These are phyloP conservation scores for Aquilaria malaccensis DNA, from an alignment of 345 rosid genomes.

Conservation along the genomic window DNA sequence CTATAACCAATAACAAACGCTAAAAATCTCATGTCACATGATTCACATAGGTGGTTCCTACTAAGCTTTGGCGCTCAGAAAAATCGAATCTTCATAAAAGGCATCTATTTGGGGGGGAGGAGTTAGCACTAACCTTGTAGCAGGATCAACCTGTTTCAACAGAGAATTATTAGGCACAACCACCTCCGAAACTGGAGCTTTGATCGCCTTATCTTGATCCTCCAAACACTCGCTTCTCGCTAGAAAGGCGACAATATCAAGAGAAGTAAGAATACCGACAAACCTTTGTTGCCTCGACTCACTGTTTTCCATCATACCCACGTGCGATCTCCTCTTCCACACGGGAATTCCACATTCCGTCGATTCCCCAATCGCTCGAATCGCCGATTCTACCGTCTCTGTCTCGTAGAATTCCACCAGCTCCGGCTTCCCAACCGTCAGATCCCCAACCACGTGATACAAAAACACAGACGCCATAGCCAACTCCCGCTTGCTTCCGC, in stretches of 20 bases:
- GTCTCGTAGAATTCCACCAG: conserved; percentile 76
- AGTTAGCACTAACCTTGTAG: conserved; percentile 49
- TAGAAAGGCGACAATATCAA: conserved; percentile 73
- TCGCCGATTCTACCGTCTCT: conserved; percentile 81
- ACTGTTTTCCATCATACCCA: conserved; percentile 49
- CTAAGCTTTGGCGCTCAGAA: too few species aligned
- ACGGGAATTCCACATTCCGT: conserved; percentile 92
- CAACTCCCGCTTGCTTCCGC: conserved; percentile 4
- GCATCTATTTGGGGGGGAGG: too few species aligned
- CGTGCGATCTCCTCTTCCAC: conserved; percentile 63
- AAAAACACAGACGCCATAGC: conserved; percentile 83
- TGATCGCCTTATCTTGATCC: conserved; percentile 78
- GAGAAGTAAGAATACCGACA: conserved; percentile 80
- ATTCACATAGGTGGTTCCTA: too few species aligned
- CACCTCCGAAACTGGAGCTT: conserved; percentile 74
- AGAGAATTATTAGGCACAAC: conserved; percentile 49
- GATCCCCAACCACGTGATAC: conserved; percentile 95
- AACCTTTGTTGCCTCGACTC: conserved; percentile 81
- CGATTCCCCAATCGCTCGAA: conserved; percentile 74
- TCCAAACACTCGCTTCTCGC: conserved; percentile 68
- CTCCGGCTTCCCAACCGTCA: conserved; percentile 98
- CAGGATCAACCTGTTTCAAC: conserved; percentile 89
- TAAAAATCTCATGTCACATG: too few species aligned
- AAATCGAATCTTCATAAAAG: too few species aligned
- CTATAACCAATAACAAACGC: not conserved